A percentile compares a stretch with the other conserved stretches of the same genome.
Evolutionary conservation across 2,329 filamentous ascomycete species (phyloP).

Genomic region (Myriosclerotinia scirpicola): DNA sequence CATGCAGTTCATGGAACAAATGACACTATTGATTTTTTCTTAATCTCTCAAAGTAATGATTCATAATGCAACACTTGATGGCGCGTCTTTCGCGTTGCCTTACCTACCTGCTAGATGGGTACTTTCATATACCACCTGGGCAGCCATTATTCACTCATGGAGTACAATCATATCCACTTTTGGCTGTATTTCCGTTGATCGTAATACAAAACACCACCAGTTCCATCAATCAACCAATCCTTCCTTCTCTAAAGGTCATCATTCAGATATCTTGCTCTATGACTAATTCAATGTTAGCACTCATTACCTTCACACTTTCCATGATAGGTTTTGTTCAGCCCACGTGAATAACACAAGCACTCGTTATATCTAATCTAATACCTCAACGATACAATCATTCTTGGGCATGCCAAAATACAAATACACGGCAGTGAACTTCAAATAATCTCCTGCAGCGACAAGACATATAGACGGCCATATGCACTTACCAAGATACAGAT

Average conservation of each 20-base stretch:
- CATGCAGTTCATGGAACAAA: neutral
- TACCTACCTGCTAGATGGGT: neutral
- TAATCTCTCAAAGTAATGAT: neutral
- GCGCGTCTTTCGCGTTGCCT: slow-evolving; percentile 4
- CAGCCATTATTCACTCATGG: slow-evolving; percentile 4
- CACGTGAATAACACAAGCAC: slow-evolving; percentile 9
- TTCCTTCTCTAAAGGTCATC: slow-evolving; percentile 12
- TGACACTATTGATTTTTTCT: neutral
- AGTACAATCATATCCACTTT: slow-evolving; percentile 10
- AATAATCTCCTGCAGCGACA: slow-evolving; percentile 1
- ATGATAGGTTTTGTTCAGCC: neutral
- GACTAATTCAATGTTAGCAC: slow-evolving; percentile 11
- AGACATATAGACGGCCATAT: slow-evolving; percentile 8
- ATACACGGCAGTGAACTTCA: slow-evolving; percentile 3
- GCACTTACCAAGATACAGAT: slow-evolving; percentile 12
- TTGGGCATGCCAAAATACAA: neutral
- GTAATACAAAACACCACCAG: slow-evolving; percentile 1
- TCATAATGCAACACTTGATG: neutral
- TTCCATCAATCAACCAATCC: slow-evolving; percentile 7
- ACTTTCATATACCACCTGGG: slow-evolving; percentile 6
- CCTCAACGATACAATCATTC: neutral
- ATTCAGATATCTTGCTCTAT: slow-evolving; percentile 9
- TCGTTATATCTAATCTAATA: neutral
- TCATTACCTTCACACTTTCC: neutral
- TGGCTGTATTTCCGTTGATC: slow-evolving; percentile 2